Evolutionary conservation across 169 alveolate species (phyloP), one percentile per base, ranked within the genome.

Genomic region (Cryptosporidium muris): DNA sequence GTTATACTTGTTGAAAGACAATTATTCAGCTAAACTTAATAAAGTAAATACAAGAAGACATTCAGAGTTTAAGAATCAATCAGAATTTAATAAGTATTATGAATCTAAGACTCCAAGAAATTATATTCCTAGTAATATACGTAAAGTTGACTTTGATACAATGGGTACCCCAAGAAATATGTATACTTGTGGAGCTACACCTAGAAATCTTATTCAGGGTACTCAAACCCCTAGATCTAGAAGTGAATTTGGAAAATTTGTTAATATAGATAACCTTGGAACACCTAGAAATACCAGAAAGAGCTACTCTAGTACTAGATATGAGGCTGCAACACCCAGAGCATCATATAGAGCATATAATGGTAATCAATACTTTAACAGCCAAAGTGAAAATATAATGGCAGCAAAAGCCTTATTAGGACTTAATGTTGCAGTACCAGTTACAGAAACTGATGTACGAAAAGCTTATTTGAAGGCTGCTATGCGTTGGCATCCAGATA

Each of bases 401-500:
- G 85, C 85, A 74, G 85, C 85, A 56, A 74, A 74, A 48, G 85
- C 85, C 12, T 4, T 74, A 8, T 47, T 74, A 11, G 85, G 85
- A 5, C 60, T 74, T 48, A 74, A 68, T 49, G 68, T 58, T n/a
- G 60, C 54, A 6, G 5, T 74, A 11, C 85, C 85, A 8, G 60
- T 63, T 25, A 74, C 60, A 43, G 85, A 74, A 25, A 66, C 54
- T 45, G 85, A 74, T 11, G 47, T 74, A 45, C 54, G 85, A 74
- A 74, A 60, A 25, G 85, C 85, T 1, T 74, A 74, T 74, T 74
- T 74, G 60, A 74, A 62, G 49, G 74, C 85, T 42, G 85, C 85
- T 58, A 74, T 74, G 85, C 63, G 62, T n/a, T 74, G 85, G 85
- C 85, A 74, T 60, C 85, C 85, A 11, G 85, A 74, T 25, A 74